Evolutionary conservation across 2,329 filamentous ascomycete species (phyloP).

Genomic region (Hypoxylon sp.): DNA sequence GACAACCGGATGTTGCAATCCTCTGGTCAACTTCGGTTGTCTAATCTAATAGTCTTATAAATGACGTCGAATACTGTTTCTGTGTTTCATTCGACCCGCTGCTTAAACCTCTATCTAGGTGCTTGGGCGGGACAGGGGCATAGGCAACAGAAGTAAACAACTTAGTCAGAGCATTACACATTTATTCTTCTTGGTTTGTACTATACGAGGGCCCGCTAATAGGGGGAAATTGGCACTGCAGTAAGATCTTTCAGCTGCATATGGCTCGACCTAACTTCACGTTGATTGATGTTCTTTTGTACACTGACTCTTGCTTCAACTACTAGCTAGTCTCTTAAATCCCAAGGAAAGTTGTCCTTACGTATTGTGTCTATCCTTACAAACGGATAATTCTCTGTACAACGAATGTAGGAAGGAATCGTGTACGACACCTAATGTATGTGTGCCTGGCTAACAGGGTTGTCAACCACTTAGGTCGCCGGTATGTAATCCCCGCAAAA

Average conservation of each 20-base stretch:
- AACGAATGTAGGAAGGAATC: neutral
- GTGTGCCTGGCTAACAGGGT: slow-evolving; percentile 30
- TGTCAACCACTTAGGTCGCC: slow-evolving; percentile 12
- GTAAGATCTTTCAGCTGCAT: slow-evolving; percentile 7
- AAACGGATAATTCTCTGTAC: neutral
- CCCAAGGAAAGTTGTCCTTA: neutral
- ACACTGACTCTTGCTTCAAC: neutral
- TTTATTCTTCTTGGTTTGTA: slow-evolving; percentile 1
- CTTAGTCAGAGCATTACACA: slow-evolving; percentile 17
- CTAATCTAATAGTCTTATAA: slow-evolving; percentile 23
- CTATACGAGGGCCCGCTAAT: slow-evolving; percentile 12
- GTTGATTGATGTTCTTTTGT: neutral
- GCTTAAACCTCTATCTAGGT: slow-evolving; percentile 14
- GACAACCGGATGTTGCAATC: slow-evolving; percentile 36
- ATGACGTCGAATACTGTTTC: slow-evolving; percentile 47
- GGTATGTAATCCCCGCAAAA: slow-evolving; percentile 33
- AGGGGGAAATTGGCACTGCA: slow-evolving; percentile 16
- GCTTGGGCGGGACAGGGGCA: slow-evolving; percentile 11
- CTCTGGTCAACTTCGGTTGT: slow-evolving; percentile 26
- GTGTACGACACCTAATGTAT: slow-evolving; percentile 17
- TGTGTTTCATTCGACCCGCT: slow-evolving; percentile 24
- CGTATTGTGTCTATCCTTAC: neutral
- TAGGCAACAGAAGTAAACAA: slow-evolving; percentile 10
- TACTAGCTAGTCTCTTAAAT: neutral
- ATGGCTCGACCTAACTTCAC: neutral